Evolutionary conservation across 768 basidiomycete species (phyloP).

Genomic region (Pholiota molesta): DNA sequence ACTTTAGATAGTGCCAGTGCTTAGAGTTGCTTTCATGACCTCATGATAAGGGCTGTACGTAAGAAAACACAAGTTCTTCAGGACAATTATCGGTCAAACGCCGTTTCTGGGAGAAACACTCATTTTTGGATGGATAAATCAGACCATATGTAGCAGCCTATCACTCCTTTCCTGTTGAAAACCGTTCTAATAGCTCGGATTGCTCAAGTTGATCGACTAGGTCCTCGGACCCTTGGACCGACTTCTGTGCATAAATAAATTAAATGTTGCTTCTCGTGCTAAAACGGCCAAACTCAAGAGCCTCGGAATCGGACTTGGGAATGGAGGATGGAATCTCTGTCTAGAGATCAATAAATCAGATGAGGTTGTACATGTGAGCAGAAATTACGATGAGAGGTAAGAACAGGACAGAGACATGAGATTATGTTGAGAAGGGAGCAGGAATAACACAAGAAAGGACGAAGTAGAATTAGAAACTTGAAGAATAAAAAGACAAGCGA

Average conservation of each 20-base stretch:
- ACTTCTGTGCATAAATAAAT: background rate
- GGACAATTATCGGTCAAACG: slow-evolving; percentile 1
- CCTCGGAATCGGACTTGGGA: slow-evolving; percentile 4
- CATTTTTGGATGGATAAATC: background rate
- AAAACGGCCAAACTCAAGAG: background rate
- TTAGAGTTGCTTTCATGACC: background rate
- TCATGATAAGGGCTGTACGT: slow-evolving; percentile 7
- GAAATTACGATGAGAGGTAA: slow-evolving; percentile 13
- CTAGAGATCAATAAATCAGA: slow-evolving; percentile 10
- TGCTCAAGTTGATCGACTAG: background rate
- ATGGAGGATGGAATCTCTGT: background rate
- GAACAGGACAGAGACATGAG: slow-evolving; percentile 12
- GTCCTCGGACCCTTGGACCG: slow-evolving; percentile 2
- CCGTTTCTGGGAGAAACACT: background rate
- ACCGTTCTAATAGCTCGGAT: background rate
- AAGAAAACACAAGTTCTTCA: background rate
- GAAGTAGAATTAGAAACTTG: slow-evolving; percentile 8
- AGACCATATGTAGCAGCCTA: background rate
- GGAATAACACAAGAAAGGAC: slow-evolving; percentile 5
- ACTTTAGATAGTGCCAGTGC: background rate
- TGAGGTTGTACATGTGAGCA: slow-evolving; percentile 16
- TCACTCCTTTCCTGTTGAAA: background rate
- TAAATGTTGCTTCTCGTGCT: slow-evolving; percentile 1
- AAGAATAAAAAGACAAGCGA: slow-evolving; percentile 2
- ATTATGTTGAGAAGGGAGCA: slow-evolving; percentile 7